A percentile compares a stretch with the other conserved stretches of the same genome.
Conservation (phyloP, 139 green algal species). For the Tetraselmis striata region DNA sequence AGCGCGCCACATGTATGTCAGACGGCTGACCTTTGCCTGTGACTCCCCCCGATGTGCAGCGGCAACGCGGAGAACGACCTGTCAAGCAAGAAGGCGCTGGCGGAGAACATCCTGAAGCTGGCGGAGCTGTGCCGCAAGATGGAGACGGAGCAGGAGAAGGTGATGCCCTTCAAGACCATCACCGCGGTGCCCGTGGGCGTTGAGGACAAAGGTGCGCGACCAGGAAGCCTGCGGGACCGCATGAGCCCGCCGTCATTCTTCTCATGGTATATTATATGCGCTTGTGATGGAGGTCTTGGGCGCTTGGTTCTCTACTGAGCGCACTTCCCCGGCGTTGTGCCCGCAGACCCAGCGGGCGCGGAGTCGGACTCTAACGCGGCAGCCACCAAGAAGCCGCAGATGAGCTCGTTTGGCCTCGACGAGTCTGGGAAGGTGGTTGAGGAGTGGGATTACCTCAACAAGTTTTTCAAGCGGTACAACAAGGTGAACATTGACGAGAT, state of each 20-base stretch:
- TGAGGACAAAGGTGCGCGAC: neutral
- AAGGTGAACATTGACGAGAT: slow-evolving; percentile 58
- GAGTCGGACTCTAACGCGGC: neutral
- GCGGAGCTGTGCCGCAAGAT: slow-evolving; percentile 67
- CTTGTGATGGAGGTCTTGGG: too few species aligned
- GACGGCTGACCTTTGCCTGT: too few species aligned
- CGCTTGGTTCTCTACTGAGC: too few species aligned
- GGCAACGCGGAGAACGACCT: neutral
- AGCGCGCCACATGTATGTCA: too few species aligned
- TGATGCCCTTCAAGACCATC: slow-evolving; percentile 53
- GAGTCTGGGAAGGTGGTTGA: slow-evolving; percentile 39
- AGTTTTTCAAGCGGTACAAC: slow-evolving; percentile 64
- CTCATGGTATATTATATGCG: too few species aligned
- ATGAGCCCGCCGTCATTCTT: too few species aligned
- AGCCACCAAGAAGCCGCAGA: slow-evolving; percentile 4
- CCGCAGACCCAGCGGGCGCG: slow-evolving; percentile 1
- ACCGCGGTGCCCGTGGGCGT: slow-evolving; percentile 18
- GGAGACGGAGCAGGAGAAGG: slow-evolving; percentile 74
- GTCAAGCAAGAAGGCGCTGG: slow-evolving; percentile 33
- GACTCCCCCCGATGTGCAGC: neutral
- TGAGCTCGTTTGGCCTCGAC: slow-evolving; percentile 32
- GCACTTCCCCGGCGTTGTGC: too few species aligned
- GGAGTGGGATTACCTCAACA: slow-evolving; percentile 75
- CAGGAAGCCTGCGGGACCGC: neutral
- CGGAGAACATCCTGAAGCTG: slow-evolving; percentile 70